A percentile compares a stretch with the other conserved stretches of the same genome.
Conservation (phyloP, 2,329 filamentous ascomycete species). For the Juglanconis oblonga region DNA sequence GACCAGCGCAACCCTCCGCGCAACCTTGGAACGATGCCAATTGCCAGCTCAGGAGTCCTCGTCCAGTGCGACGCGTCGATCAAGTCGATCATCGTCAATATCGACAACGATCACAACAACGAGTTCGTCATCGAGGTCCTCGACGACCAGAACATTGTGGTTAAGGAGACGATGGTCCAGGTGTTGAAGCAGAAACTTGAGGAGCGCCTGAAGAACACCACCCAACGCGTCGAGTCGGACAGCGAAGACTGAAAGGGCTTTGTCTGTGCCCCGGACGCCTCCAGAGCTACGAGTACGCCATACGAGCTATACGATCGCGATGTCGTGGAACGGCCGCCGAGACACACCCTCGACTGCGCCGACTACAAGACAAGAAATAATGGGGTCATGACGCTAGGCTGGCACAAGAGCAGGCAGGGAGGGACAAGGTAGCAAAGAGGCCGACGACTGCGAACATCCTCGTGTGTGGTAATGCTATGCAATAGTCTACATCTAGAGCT, state of each 20-base stretch:
- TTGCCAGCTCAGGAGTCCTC: conserved; percentile 55
- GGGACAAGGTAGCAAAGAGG: neutral
- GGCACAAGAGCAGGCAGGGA: neutral
- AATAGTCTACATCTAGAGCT: conserved; percentile 53
- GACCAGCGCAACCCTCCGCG: neutral
- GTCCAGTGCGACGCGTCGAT: conserved; percentile 84
- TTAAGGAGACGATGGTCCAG: conserved; percentile 71
- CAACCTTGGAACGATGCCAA: neutral
- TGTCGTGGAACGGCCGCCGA: neutral
- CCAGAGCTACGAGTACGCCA: neutral
- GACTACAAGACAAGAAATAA: neutral
- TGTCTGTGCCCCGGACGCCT: conserved; percentile 22
- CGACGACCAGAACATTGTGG: conserved; percentile 71
- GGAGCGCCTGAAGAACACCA: conserved; percentile 49
- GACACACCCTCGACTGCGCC: neutral
- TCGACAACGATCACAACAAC: conserved; percentile 68
- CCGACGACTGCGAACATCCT: neutral
- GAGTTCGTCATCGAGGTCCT: conserved; percentile 78
- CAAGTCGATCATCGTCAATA: conserved; percentile 79
- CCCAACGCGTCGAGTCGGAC: conserved; percentile 42
- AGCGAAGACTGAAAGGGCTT: conserved; percentile 34
- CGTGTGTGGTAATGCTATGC: neutral
- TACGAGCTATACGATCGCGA: neutral
- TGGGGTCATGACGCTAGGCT: neutral
- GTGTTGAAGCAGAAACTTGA: conserved; percentile 67